phyloP scores from a whole-genome alignment of 2,329 filamentous ascomycete species.

The Neopestalotiopsis clavispora region DNA sequence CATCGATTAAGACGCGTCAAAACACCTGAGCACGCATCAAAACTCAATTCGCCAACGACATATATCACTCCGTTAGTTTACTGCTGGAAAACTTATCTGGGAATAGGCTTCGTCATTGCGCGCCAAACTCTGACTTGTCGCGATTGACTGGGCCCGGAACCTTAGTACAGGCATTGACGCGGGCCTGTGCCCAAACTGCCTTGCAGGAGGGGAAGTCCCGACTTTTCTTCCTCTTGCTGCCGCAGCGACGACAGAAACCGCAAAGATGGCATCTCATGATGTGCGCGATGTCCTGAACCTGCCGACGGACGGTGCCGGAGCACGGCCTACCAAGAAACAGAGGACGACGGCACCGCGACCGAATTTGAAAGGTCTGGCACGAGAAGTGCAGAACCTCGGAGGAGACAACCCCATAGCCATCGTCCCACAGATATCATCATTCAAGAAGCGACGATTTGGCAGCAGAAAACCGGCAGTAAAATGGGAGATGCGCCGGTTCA shows the following conservation, averaged over 20 bases:
- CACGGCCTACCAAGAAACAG: conserved; percentile 74
- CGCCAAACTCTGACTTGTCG: neutral
- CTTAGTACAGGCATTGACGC: neutral
- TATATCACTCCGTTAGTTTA: neutral
- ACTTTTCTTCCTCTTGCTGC: neutral
- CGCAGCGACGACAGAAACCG: too few species aligned
- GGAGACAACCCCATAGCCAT: conserved; percentile 72
- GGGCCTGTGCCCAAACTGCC: neutral
- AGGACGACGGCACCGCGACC: conserved; percentile 66
- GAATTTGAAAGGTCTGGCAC: conserved; percentile 67
- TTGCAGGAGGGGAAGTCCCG: neutral
- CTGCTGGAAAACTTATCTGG: neutral
- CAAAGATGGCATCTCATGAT: conserved; percentile 74
- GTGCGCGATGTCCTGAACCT: conserved; percentile 89
- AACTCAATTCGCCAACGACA: neutral
- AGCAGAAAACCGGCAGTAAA: conserved; percentile 60
- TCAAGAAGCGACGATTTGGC: conserved; percentile 62
- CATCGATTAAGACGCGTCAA: neutral
- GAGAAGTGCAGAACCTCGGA: conserved; percentile 68
- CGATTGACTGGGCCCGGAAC: neutral
- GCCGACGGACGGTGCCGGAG: conserved; percentile 60
- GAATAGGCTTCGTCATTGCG: neutral
- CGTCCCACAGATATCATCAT: conserved; percentile 62
- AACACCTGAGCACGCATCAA: neutral
- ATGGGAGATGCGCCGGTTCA: conserved; percentile 75